Base-by-base conservation (phyloP, 2,329 filamentous ascomycete genomes). In the Penicillium sp. region DNA sequence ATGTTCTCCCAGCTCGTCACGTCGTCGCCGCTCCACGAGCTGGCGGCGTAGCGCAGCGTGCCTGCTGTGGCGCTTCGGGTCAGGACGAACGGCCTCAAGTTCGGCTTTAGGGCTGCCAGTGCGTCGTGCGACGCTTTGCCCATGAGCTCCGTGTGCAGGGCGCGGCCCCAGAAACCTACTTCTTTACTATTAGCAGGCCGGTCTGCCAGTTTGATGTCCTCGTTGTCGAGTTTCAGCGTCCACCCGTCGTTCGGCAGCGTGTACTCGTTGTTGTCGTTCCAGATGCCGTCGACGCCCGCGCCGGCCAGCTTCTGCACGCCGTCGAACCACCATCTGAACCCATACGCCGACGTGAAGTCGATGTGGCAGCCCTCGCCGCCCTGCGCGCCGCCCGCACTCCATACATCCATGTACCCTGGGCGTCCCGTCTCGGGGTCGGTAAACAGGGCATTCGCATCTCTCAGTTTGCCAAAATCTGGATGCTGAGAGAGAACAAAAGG, bases 201-300 rank as follows among this genome's bases (percentile, higher is more conserved):
- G 0, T 71, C 66, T 0, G 74, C 45, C 14, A 49, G 72, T 1
- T 77, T 62, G 0, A 68, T 61, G 2, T 71, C 72, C 1, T 62
- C 59, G 38, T 76, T 72, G 42, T 84, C 78, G 0, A 89, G 74
- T 0, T 82, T 81, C 52, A 84, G 81, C 56, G 83, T 72, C 87
- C 87, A 90, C 23, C 81, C 76, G 58, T 90, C 87, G 59, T 83
- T 77, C 0, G 84, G 80, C 2, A 88, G 78, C 0, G 83, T 85
- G 67, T 89, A 90, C 68, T 90, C 87, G 62, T 90, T 90, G 70
- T 90, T 90, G 67, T 90, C 87, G 62, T 90, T 90, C 87, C 88
- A 90, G 73, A 90, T 89, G 48, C 81, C 86, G 62, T 89, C 86
- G 56, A 90, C 86, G 1, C 87, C 87, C 8, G 83, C 72, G 24